Conservation (phyloP, 169 alveolate species). For the Plasmodium billcollinsi region DNA sequence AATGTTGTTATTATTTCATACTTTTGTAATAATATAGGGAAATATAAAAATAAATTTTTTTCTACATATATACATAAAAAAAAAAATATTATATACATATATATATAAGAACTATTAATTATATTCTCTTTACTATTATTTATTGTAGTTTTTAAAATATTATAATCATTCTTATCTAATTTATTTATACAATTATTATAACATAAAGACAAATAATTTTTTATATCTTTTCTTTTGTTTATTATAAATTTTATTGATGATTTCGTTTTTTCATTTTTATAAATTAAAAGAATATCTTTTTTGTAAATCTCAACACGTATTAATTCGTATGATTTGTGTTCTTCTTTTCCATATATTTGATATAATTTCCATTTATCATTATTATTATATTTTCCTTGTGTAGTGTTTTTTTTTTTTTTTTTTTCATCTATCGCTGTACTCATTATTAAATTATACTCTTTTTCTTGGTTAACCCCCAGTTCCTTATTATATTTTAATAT, state of each 20-base stretch:
- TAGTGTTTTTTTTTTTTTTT: no score
- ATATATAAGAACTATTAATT: constrained; percentile 26
- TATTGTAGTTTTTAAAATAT: not conserved
- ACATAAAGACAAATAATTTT: constrained; percentile 13
- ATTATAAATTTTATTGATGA: constrained; percentile 7
- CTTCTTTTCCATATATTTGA: no score
- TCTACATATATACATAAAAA: constrained; percentile 44
- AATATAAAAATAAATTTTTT: constrained; percentile 22
- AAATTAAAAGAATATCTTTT: constrained; percentile 6
- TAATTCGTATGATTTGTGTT: not conserved
- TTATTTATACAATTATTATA: constrained; percentile 29
- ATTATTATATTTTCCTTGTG: no score
- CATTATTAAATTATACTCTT: constrained; percentile 11
- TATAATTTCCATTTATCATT: no score
- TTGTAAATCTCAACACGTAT: not conserved
- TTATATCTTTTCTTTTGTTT: constrained; percentile 8
- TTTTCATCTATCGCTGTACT: not conserved
- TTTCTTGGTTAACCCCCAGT: constrained; percentile 7
- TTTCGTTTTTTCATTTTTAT: constrained; percentile 13
- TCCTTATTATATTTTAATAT: constrained; percentile 15
- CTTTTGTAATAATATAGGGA: constrained; percentile 40
- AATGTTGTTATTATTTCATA: constrained; percentile 24
- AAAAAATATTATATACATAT: constrained; percentile 1
- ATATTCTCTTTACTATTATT: constrained; percentile 26
- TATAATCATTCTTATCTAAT: constrained; percentile 35